phyloP scores from a whole-genome alignment of 2,329 filamentous ascomycete genomes.

The Aureobasidium melanogenum region DNA sequence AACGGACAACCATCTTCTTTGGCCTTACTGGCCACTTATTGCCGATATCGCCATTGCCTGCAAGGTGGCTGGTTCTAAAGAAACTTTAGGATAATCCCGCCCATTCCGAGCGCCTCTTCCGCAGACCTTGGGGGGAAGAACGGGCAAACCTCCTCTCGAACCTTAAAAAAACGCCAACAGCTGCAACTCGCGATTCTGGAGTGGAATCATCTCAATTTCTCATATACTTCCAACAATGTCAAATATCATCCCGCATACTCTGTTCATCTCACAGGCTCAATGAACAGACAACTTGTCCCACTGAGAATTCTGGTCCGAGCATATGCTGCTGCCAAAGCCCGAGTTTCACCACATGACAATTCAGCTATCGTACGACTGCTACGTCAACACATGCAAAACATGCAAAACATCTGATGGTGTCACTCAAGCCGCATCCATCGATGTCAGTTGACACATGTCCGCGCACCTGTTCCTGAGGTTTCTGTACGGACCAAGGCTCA shows the following conservation, averaged over 20 bases:
- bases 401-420: not conserved
- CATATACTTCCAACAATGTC: not conserved
- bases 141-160: not conserved
- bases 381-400: not conserved
- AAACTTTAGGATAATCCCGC: not conserved
- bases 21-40: not conserved
- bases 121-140: not conserved
- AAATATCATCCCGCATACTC: not conserved
- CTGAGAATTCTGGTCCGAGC: not conserved
- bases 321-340: not conserved
- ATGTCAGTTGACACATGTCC: not conserved
- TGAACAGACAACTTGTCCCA: not conserved
- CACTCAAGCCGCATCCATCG: not conserved
- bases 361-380: constrained; percentile 5
- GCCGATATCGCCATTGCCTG: constrained; percentile 2
- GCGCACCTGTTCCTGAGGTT: not conserved
- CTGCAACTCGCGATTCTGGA: not conserved
- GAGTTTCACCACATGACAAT: constrained; percentile 10
- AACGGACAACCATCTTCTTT: not conserved
- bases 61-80: not conserved
- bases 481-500: not conserved
- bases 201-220: not conserved
- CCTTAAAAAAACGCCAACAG: not conserved
- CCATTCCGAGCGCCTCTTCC: not conserved
- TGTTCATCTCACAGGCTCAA: not conserved